These are phyloP conservation scores for Rosa lucieae DNA, from an alignment of 306 rosid species.

Conservation along the genomic window DNA sequence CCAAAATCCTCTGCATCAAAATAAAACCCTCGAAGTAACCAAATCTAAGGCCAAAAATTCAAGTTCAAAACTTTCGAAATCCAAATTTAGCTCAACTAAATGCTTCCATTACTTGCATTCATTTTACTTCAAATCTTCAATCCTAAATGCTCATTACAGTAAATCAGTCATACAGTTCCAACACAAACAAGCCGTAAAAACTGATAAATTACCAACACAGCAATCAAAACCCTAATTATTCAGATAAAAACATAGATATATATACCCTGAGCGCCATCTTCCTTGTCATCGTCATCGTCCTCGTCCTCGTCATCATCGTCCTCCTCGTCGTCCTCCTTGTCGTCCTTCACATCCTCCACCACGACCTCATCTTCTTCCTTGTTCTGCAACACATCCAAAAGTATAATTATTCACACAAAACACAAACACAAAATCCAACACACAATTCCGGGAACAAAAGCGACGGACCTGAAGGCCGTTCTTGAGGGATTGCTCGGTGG, in stretches of 20 bases:
- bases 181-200: neutral
- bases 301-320: constrained; percentile 61
- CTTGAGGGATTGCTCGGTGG: constrained; percentile 43
- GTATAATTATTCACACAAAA: neutral
- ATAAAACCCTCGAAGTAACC: neutral
- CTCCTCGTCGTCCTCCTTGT: constrained; percentile 43
- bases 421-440: neutral
- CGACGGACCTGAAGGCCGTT: constrained; percentile 40
- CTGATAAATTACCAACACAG: neutral
- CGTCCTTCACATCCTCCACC: constrained; percentile 77
- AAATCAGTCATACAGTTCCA: neutral
- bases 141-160: neutral
- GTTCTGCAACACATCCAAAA: constrained; percentile 30
- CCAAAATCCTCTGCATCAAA: neutral
- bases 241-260: no score
- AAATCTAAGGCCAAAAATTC: neutral
- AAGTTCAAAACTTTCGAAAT: neutral
- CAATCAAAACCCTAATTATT: neutral
- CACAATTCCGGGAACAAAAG: neutral
- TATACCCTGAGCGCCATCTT: constrained; percentile 49
- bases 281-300: constrained; percentile 49
- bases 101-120: neutral
- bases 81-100: neutral
- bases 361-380: constrained; percentile 50
- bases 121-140: no score